phyloP scores from a whole-genome alignment of 805 yeast genomes.

The Groenewaldozyma salmanticensis region DNA sequence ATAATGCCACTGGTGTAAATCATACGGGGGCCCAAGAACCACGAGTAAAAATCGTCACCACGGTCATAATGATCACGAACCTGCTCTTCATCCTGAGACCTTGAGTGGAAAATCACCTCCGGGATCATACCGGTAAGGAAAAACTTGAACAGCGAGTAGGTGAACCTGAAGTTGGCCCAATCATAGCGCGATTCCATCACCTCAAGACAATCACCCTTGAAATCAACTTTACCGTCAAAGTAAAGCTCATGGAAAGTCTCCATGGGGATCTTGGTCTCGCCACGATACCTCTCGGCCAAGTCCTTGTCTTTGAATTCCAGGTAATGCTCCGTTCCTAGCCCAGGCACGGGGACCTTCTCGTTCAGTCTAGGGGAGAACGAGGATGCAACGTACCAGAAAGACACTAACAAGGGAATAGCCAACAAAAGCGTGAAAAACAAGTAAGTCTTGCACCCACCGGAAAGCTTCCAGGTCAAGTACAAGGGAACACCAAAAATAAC shows the following conservation, averaged over 20 bases:
- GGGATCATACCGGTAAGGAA: constrained; percentile 85
- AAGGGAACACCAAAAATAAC: constrained; percentile 50
- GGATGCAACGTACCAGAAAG: constrained; percentile 73
- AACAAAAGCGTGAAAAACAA: constrained; percentile 46
- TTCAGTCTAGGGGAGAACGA: constrained; percentile 73
- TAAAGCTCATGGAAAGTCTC: constrained; percentile 86
- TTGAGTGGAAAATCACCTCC: constrained; percentile 83
- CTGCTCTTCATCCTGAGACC: constrained; percentile 93
- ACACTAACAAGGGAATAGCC: constrained; percentile 64
- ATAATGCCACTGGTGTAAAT: constrained; percentile 83
- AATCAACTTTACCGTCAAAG: constrained; percentile 73
- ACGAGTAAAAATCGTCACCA: constrained; percentile 89
- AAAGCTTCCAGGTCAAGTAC: constrained; percentile 52
- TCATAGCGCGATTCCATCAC: constrained; percentile 81
- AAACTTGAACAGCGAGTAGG: constrained; percentile 64
- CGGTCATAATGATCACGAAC: constrained; percentile 94
- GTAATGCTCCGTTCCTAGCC: constrained; percentile 68
- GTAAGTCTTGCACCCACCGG: constrained; percentile 63
- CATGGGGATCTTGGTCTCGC: constrained; percentile 73
- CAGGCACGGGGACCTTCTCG: constrained; percentile 66
- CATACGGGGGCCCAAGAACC: constrained; percentile 94
- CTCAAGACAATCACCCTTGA: constrained; percentile 82
- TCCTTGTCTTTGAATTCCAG: constrained; percentile 71
- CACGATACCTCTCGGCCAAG: constrained; percentile 58
- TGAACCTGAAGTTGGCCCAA: constrained; percentile 79